phyloP scores from a whole-genome alignment of 2,329 filamentous ascomycete species.

The Elsinoe arachidis region DNA sequence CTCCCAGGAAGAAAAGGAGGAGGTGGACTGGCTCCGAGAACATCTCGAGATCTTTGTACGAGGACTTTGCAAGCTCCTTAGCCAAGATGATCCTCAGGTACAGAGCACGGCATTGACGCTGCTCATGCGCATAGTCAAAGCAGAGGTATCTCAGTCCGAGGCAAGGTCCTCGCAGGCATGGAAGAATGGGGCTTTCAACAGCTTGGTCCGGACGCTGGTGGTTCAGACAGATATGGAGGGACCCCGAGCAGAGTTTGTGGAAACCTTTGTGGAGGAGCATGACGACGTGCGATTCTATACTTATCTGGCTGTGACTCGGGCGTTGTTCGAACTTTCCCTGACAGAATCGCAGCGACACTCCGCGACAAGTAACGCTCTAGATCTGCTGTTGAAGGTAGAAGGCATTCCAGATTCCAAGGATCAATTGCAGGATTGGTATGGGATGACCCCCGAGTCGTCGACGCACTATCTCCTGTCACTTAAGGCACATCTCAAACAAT shows the following conservation, averaged over 20 bases:
- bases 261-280: constrained; percentile 69
- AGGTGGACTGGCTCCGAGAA: constrained; percentile 71
- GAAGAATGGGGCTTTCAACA: constrained; percentile 52
- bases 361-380: not conserved
- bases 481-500: constrained; percentile 65
- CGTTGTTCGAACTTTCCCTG: not conserved
- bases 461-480: constrained; percentile 58
- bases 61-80: constrained; percentile 53
- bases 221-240: constrained; percentile 48
- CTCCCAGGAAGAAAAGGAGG: constrained; percentile 63
- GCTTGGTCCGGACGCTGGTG: constrained; percentile 56
- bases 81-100: constrained; percentile 50
- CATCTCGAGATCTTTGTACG: constrained; percentile 58
- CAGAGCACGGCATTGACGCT: constrained; percentile 65
- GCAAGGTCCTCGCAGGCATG: constrained; percentile 53
- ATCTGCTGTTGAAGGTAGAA: constrained; percentile 57
- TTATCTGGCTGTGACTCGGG: constrained; percentile 55
- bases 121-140: constrained; percentile 75
- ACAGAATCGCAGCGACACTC: not conserved
- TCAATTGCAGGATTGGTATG: constrained; percentile 61
- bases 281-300: constrained; percentile 82
- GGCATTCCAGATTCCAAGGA: constrained; percentile 58
- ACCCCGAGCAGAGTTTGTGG: constrained; percentile 62
- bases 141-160: constrained; percentile 54
- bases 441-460: constrained; percentile 55